Evolutionary conservation across 192 early-diverging fungal genomes (phyloP), one percentile per base, ranked within the genome.

Genomic region (Coemansia sp.): DNA sequence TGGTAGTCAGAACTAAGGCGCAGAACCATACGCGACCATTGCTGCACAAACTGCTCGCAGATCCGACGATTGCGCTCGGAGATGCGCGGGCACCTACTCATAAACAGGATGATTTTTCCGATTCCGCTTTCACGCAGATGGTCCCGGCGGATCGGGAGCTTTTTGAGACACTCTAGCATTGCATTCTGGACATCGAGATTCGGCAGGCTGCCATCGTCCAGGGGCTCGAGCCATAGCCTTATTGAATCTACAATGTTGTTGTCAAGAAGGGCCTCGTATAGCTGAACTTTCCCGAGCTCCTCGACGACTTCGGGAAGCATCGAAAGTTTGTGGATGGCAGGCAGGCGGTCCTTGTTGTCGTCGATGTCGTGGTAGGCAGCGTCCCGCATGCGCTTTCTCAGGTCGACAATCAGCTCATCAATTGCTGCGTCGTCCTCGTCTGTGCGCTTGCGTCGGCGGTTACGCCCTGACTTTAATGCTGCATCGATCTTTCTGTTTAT

Each of bases 211-310:
- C 92, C 91, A 68, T 97, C 94, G 24, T 89, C 88, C 20, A 96
- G 76, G 20, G 95, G 95, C 69, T 97, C 95, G 35, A 97, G 82
- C 95, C 95, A 97, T 10, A 91, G 66, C 56, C 90, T 89, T 67
- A 97, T 91, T 23, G 90, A 87, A 44, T 92, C 91, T 60, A 96
- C 73, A 49, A 97, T 90, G 72, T 90, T 87, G 72, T 92, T 92
- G 26, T 97, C 94, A 60, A 97, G 64, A 67, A 93, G 89, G 7
- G 86, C 86, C 53, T 91, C 90, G 65, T 90, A 88, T 24, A 88
- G 73, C 39, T 89, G 85, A 34, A 85, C 74, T 66, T 80, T 78
- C 30, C 71, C 58, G 18, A 85, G 73, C 63, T 81, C 76, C 23
- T 76, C 74, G 10, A 73, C 43, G 10, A 85, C 84, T 18, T 77